A percentile compares a stretch with the other conserved stretches of the same genome.
Evolutionary conservation across 2,329 filamentous ascomycete genomes (phyloP).

Genomic region (Diaporthe eres): DNA sequence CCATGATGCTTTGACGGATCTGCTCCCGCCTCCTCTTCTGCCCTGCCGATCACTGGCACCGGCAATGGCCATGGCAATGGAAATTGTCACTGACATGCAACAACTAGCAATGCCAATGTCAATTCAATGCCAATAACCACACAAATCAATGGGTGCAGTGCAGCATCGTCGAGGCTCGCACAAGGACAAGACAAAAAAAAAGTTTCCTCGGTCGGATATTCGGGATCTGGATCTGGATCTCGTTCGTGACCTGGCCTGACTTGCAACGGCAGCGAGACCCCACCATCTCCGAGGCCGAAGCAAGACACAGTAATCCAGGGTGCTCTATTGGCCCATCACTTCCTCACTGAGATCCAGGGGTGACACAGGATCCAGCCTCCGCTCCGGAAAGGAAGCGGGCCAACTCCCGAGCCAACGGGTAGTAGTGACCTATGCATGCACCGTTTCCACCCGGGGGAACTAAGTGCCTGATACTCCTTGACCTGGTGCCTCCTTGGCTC

Average conservation of each 20-base stretch:
- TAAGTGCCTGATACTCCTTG: background rate
- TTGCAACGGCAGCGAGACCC: background rate
- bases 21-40: background rate
- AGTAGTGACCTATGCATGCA: background rate
- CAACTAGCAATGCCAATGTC: background rate
- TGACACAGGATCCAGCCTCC: background rate
- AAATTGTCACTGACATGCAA: background rate
- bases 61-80: background rate
- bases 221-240: constrained; percentile 30
- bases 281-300: constrained; percentile 25
- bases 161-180: constrained; percentile 2
- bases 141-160: background rate
- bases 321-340: constrained; percentile 26
- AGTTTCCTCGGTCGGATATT: constrained; percentile 7
- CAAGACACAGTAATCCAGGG: constrained; percentile 20
- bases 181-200: background rate
- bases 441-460: rapidly evolving
- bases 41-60: constrained; percentile 3
- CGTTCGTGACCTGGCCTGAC: constrained; percentile 27
- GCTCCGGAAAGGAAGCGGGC: constrained; percentile 11
- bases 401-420: constrained; percentile 6
- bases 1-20: background rate
- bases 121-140: background rate
- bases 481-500: background rate
- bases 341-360: background rate